phyloP scores from a whole-genome alignment of 2,329 filamentous ascomycete species.

The Aureobasidium sp. region DNA sequence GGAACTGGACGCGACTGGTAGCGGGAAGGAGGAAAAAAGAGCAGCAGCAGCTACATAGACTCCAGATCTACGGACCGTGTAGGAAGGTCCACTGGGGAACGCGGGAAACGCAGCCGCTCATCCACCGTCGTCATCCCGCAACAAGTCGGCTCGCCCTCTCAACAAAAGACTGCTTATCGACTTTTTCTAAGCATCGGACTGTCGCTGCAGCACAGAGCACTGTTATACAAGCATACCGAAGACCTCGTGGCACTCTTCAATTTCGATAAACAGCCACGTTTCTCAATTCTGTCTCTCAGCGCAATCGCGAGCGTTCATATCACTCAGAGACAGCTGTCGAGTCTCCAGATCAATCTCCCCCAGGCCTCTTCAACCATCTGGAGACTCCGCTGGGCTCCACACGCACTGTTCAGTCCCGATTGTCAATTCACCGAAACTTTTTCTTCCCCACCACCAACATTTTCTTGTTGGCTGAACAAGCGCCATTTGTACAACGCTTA shows the following conservation, averaged over 20 bases:
- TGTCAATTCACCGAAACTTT: conserved; percentile 5
- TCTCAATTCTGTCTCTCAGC: not conserved
- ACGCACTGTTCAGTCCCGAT: not conserved
- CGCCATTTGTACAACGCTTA: not conserved
- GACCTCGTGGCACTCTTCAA: not conserved
- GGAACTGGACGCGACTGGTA: conserved; percentile 4
- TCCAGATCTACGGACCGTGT: not conserved
- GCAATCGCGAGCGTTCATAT: not conserved
- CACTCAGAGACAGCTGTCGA: not conserved
- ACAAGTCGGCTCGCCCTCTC: too few species aligned
- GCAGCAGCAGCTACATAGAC: not conserved
- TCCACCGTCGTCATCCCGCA: conserved; percentile 5
- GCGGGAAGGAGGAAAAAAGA: not conserved
- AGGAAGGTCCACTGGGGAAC: conserved; percentile 7
- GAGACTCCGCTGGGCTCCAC: conserved; percentile 8
- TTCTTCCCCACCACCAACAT: not conserved
- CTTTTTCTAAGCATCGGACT: not conserved
- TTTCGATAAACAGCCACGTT: not conserved
- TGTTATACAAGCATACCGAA: not conserved
- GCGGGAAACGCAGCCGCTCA: not conserved
- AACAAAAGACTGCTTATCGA: not conserved
- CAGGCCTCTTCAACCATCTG: not conserved
- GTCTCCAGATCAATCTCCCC: not conserved
- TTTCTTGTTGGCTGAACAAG: not conserved
- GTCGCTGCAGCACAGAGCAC: not conserved